These are phyloP conservation scores for Solanum acaule DNA, from an alignment of 257 asterid species.

Conservation along the genomic window DNA sequence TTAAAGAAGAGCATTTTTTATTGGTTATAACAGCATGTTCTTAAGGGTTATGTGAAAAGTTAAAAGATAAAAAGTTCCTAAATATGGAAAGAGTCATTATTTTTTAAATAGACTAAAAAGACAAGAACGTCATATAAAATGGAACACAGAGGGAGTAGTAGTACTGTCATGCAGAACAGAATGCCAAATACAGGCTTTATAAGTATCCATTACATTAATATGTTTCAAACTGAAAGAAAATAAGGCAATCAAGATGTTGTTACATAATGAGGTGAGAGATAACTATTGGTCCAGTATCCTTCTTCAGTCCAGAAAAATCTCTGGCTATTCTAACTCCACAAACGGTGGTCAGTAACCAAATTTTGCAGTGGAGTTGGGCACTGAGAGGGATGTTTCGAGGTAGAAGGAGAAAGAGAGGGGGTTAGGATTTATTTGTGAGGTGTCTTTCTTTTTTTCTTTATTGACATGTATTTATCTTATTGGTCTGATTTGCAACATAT, in stretches of 20 bases:
- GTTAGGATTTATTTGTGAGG: not conserved
- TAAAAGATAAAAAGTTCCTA: not conserved
- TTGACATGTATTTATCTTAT: not conserved
- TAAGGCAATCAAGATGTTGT: too few species aligned
- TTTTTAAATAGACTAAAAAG: too few species aligned
- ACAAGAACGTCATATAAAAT: not conserved
- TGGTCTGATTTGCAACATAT: not conserved
- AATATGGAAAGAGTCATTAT: not conserved
- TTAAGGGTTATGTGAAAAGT: too few species aligned
- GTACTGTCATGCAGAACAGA: not conserved
- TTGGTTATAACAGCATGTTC: not conserved
- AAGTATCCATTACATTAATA: not conserved
- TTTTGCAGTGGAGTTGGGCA: not conserved
- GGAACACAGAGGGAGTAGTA: not conserved
- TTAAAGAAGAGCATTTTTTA: not conserved
- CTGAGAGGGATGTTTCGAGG: not conserved
- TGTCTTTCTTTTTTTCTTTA: not conserved
- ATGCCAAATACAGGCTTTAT: not conserved
- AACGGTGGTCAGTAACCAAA: not conserved
- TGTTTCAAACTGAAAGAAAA: not conserved
- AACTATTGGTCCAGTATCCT: not conserved
- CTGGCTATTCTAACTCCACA: not conserved
- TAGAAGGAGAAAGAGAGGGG: not conserved
- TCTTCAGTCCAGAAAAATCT: not conserved
- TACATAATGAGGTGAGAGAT: not conserved